Percentiles rank a stretch among this genome's conserved stretches.
Conservation (phyloP, 108 stramenopile species). For the Skeletonema tropicum region DNA sequence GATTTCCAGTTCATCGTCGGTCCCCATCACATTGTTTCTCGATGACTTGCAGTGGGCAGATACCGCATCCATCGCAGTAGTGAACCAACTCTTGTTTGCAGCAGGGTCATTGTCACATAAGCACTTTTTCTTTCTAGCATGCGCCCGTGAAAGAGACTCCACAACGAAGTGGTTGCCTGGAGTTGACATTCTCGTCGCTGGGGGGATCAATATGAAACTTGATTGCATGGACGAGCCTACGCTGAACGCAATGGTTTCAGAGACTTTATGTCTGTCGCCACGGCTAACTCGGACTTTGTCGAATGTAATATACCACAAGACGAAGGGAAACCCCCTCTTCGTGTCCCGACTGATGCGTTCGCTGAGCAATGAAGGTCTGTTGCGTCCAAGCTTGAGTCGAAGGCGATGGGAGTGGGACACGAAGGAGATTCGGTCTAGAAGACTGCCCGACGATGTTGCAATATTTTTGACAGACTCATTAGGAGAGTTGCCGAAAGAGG, state of each 20-base stretch:
- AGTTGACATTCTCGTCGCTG: background rate
- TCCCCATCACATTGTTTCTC: background rate
- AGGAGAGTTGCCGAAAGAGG: background rate
- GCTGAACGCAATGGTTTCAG: conserved; percentile 8
- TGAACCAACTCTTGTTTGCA: background rate
- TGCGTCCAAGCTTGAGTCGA: background rate
- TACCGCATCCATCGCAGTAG: conserved; percentile 9
- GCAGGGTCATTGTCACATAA: background rate
- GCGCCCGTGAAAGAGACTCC: conserved; percentile 1
- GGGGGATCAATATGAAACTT: background rate
- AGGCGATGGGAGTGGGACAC: background rate
- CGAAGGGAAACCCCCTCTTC: conserved; percentile 25
- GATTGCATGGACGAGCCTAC: background rate
- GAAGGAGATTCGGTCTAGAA: background rate
- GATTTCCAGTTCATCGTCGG: background rate
- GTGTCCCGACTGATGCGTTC: conserved; percentile 2
- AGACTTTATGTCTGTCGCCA: conserved; percentile 11
- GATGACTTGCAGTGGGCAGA: conserved; percentile 12
- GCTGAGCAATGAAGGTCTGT: conserved; percentile 6
- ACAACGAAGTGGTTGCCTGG: background rate
- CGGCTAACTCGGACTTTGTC: conserved; percentile 3
- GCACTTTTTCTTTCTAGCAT: background rate
- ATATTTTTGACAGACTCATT: background rate
- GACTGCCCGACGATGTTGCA: background rate
- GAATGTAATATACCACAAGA: conserved; percentile 7